Conservation (phyloP, 441 rosid species). For the Erysimum pusillum region DNA sequence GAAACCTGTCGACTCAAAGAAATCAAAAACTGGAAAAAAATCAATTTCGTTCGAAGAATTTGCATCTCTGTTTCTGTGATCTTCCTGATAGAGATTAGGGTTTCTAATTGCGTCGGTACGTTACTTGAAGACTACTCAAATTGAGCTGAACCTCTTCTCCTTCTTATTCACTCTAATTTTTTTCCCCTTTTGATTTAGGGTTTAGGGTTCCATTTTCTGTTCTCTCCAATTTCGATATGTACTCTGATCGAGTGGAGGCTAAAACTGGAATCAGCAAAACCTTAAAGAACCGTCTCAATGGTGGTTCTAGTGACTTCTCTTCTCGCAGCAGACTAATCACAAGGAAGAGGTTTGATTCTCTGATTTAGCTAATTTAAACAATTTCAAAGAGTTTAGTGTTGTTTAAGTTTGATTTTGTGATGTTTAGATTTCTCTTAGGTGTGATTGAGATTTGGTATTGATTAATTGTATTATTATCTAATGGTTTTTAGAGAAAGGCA, state of each 20-base stretch:
- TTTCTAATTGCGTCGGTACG: not conserved
- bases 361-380: slow-evolving; percentile 1
- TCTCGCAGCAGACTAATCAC: slow-evolving; percentile 62
- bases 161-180: slow-evolving; percentile 3
- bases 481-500: slow-evolving; percentile 77
- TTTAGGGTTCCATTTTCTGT: slow-evolving; percentile 10
- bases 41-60: no score
- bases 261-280: slow-evolving; percentile 54
- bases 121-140: not conserved
- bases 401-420: not conserved
- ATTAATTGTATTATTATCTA: not conserved
- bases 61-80: no score
- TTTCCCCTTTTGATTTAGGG: slow-evolving; percentile 28
- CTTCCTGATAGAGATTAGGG: not conserved
- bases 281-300: slow-evolving; percentile 75
- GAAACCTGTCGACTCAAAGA: no score
- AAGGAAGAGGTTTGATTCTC: slow-evolving; percentile 70
- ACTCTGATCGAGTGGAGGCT: slow-evolving; percentile 85
- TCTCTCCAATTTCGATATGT: slow-evolving; percentile 50
- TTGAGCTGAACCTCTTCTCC: not conserved
- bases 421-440: not conserved
- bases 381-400: not conserved
- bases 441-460: not conserved
- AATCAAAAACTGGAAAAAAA: no score
- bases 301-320: slow-evolving; percentile 53